Evolutionary conservation across 2,329 filamentous ascomycete genomes (phyloP).

Genomic region (Endothia cerciana): DNA sequence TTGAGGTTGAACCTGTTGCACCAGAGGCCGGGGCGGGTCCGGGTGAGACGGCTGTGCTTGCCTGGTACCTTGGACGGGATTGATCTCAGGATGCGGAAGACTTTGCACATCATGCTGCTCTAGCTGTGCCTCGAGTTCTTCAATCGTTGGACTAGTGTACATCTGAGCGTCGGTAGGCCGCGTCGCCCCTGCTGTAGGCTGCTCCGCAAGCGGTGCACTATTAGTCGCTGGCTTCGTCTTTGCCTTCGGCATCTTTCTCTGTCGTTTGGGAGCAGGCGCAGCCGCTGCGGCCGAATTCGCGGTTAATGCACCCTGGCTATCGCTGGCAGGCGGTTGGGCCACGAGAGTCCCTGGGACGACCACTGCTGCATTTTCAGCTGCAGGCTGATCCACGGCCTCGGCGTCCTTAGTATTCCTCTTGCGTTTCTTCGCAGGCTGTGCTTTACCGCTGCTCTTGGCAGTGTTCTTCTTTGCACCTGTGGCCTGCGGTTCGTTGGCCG

Average conservation of each 20-base stretch:
- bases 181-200: constrained; percentile 9
- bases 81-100: constrained; percentile 15
- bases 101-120: constrained; percentile 24
- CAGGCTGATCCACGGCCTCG: constrained; percentile 17
- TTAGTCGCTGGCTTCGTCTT: constrained; percentile 31
- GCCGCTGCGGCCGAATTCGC: constrained; percentile 31
- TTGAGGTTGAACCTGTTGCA: constrained; percentile 19
- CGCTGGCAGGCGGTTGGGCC: constrained; percentile 8
- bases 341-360: constrained; percentile 7
- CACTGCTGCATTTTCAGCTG: neutral
- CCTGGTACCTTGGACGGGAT: constrained; percentile 13
- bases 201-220: constrained; percentile 19
- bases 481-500: neutral
- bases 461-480: constrained; percentile 5
- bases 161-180: constrained; percentile 21
- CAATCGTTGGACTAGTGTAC: constrained; percentile 28
- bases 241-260: constrained; percentile 37
- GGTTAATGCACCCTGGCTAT: constrained; percentile 7
- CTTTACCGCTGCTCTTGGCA: constrained; percentile 1
- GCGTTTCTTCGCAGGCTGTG: constrained; percentile 35
- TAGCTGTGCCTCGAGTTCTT: constrained; percentile 28
- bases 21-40: constrained; percentile 13
- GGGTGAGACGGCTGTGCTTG: constrained; percentile 15
- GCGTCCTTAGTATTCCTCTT: constrained; percentile 37
- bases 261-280: constrained; percentile 42